Evolutionary conservation across 306 rosid species (phyloP), one percentile per base, ranked within the genome.

Genomic region (Cucumis melo): DNA sequence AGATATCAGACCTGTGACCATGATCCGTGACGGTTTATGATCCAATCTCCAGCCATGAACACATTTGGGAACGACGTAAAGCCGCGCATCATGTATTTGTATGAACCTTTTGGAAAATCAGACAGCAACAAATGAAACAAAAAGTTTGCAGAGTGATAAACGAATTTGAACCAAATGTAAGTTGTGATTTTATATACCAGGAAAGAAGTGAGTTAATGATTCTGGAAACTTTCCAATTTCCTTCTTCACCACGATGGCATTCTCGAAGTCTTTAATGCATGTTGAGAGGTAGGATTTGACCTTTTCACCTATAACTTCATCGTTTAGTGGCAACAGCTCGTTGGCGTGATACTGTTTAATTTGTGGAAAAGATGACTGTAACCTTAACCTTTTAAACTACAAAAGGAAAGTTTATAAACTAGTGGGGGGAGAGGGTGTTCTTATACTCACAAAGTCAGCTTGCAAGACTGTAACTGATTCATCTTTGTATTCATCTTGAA

Each of bases 11-110:
- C 92, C 87, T 84, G 89, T 59, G 83, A 86, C 88, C 89, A 88
- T 36, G 92, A 86, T 46, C 92, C 92, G 15, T 88, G 92, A 32
- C 89, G 80, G 80, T 82, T 88, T 27, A 81, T 68, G 34, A 88
- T 86, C 92, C 92, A 88, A 58, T 88, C 92, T 81, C 92, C 92
- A 0, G 89, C 90, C 88, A 86, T 84, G 87, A 88, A 84, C 54
- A 86, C 41, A 71, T 88, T 88, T 6, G 84, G 83, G 57, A 86
- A 81, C 38, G 89, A 81, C 17, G 92, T 88, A 71, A 88, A 73
- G 2, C 88, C 81, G 0, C 87, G 84, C 73, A 81, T 77, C 87
- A 80, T 80, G 89, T 77, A 44, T 81, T 84, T 82, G 60, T 83
- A 88, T 34, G 92, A 88, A 71, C 92, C 90, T 88, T 77, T 44